Evolutionary conservation across 306 rosid genomes (phyloP).

Genomic region (Echinosophora koreensis): DNA sequence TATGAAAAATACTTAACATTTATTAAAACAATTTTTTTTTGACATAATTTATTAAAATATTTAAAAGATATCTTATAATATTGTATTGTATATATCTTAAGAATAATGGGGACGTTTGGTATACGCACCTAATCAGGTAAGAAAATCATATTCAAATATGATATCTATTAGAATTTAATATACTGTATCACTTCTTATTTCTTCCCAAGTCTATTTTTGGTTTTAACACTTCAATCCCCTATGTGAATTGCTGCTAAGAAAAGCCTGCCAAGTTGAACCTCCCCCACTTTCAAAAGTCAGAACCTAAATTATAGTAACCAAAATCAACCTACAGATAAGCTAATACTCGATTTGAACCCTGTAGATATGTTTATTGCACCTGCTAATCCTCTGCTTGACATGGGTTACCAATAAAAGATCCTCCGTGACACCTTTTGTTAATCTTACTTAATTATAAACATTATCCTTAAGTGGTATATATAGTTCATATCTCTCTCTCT

Average conservation of each 20-base stretch:
- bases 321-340: background rate
- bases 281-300: background rate
- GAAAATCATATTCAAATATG: background rate
- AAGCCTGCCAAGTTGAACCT: background rate
- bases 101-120: constrained; percentile 7
- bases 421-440: background rate
- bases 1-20: background rate
- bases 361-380: background rate
- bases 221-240: constrained; percentile 3
- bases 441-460: background rate
- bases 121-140: constrained; percentile 27
- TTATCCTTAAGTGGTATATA: background rate
- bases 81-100: no score
- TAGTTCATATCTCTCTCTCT: background rate
- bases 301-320: constrained; percentile 8
- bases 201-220: background rate
- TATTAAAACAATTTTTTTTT: no score
- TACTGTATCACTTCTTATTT: background rate
- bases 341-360: background rate
- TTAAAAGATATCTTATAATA: no score
- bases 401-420: background rate
- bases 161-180: background rate
- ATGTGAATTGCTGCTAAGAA: background rate
- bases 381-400: background rate
- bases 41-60: background rate